Evolutionary conservation across 345 rosid genomes (phyloP).

Genomic region (Nephelium lappaceum): DNA sequence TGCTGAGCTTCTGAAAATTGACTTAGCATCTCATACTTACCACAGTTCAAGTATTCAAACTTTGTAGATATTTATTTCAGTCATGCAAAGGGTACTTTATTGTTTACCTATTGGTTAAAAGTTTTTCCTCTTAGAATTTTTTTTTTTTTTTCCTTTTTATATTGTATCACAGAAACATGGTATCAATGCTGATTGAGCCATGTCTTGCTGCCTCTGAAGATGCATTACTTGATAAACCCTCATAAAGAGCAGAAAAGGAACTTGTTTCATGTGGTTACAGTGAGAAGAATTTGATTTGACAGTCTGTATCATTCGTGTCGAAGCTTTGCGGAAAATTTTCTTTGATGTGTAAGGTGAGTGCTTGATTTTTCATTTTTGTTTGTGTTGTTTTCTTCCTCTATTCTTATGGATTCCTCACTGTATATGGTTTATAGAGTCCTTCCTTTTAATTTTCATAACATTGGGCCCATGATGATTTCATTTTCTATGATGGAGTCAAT

Average conservation of each 20-base stretch:
- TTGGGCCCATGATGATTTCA: neutral
- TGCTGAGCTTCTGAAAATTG: slow-evolving; percentile 56
- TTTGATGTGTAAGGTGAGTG: slow-evolving; percentile 78
- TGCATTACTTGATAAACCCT: slow-evolving; percentile 75
- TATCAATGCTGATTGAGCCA: slow-evolving; percentile 88
- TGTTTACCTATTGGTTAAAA: neutral
- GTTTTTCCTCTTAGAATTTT: neutral
- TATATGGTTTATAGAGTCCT: slow-evolving; percentile 2
- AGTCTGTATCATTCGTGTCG: slow-evolving; percentile 74
- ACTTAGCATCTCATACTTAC: slow-evolving; percentile 41
- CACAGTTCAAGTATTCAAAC: slow-evolving; percentile 69
- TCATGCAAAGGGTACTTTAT: slow-evolving; percentile 30
- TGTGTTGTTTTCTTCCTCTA: slow-evolving; percentile 2
- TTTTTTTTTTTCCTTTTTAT: slow-evolving; percentile 16
- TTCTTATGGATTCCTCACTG: neutral
- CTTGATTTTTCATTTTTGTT: slow-evolving; percentile 17
- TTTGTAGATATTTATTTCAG: slow-evolving; percentile 84
- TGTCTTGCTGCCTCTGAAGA: slow-evolving; percentile 97
- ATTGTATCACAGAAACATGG: slow-evolving; percentile 55
- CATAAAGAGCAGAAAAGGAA: slow-evolving; percentile 90
- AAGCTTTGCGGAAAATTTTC: slow-evolving; percentile 86
- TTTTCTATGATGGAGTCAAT: too few species aligned
- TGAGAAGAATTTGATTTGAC: slow-evolving; percentile 76
- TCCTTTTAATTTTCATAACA: slow-evolving; percentile 3
- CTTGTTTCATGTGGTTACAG: slow-evolving; percentile 66